Evolutionary conservation across 2,329 filamentous ascomycete genomes (phyloP).

Genomic region (Massarina eburnea): DNA sequence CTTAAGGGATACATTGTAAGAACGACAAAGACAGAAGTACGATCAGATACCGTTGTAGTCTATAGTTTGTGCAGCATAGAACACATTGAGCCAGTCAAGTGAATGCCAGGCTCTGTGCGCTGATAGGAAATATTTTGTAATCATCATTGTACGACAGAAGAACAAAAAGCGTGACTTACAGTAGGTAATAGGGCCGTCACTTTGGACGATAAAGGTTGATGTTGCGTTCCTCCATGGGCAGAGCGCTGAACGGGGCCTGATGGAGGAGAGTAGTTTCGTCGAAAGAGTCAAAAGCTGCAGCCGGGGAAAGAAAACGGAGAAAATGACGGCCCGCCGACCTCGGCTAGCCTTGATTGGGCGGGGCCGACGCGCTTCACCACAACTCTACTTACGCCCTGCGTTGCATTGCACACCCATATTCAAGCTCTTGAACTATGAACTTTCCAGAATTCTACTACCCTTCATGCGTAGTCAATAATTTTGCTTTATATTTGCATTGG

Average conservation of each 20-base stretch:
- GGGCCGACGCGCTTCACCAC: too few species aligned
- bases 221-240: slow-evolving; percentile 9
- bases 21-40: slow-evolving; percentile 2
- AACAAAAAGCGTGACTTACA: slow-evolving; percentile 6
- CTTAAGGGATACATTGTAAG: neutral
- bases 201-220: slow-evolving; percentile 1
- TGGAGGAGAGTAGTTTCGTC: slow-evolving; percentile 3
- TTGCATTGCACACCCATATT: too few species aligned
- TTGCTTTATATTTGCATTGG: neutral
- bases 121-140: slow-evolving; percentile 26
- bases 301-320: neutral
- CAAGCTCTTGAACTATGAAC: too few species aligned
- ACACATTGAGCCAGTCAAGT: slow-evolving; percentile 31
- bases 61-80: slow-evolving; percentile 39
- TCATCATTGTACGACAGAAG: slow-evolving; percentile 24
- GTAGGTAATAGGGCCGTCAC: slow-evolving; percentile 1
- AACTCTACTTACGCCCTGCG: too few species aligned
- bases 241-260: neutral
- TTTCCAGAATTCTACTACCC: too few species aligned
- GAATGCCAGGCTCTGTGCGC: slow-evolving; percentile 29
- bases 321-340: slow-evolving; percentile 3
- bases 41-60: slow-evolving; percentile 46
- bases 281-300: slow-evolving; percentile 1
- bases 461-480: too few species aligned
- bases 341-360: neutral